Conservation (phyloP, 495 filamentous ascomycete genomes). For the Hyaloscypha hepaticicola region DNA sequence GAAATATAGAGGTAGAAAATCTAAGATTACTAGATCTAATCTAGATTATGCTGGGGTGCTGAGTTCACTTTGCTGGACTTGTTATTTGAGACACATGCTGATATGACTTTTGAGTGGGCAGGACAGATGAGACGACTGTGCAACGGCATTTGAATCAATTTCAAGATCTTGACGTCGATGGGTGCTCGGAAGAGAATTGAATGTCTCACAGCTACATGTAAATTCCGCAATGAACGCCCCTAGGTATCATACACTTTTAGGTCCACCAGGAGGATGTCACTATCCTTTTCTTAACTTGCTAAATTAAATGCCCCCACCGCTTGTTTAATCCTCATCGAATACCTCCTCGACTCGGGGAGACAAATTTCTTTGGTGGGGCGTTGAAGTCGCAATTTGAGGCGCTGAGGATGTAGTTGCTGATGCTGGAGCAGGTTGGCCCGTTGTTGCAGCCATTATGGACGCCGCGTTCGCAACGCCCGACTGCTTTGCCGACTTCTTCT, state of each 20-base stretch:
- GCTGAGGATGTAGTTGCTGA: slow-evolving; percentile 58
- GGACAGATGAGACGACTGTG: background rate
- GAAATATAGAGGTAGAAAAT: background rate
- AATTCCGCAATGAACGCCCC: background rate
- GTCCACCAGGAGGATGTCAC: background rate
- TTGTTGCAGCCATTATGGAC: slow-evolving; percentile 43
- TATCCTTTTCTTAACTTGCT: background rate
- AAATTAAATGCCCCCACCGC: background rate
- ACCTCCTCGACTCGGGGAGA: slow-evolving; percentile 66
- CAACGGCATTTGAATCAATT: background rate
- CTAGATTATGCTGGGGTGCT: too few relatives aligned
- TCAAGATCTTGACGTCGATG: background rate
- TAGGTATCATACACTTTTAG: background rate
- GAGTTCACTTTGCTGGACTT: too few relatives aligned
- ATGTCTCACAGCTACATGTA: background rate
- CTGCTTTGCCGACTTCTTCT: slow-evolving; percentile 45
- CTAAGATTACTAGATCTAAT: background rate
- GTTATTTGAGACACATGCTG: too few relatives aligned
- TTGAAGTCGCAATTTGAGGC: slow-evolving; percentile 47
- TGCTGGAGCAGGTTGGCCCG: slow-evolving; percentile 54
- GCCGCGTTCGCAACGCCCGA: slow-evolving; percentile 41
- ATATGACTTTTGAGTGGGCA: background rate
- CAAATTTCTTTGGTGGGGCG: slow-evolving; percentile 49
- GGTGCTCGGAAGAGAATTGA: background rate
- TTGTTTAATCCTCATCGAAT: slow-evolving; percentile 53